phyloP scores from a whole-genome alignment of 768 basidiomycete species.

The Lactifluus volemus region DNA sequence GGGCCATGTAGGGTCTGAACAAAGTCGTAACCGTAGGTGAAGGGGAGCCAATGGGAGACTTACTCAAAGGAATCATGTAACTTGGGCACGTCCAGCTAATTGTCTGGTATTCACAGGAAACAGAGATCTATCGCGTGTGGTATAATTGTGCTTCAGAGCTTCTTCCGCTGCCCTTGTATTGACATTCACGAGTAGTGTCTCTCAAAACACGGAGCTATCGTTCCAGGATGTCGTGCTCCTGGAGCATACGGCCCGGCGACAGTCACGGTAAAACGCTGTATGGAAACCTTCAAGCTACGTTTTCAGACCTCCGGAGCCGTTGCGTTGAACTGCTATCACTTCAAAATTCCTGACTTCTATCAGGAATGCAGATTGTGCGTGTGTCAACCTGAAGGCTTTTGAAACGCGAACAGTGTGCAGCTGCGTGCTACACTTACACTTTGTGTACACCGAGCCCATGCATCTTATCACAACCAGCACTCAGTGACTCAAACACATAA shows the following conservation, averaged over 20 bases:
- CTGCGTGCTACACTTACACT: background rate
- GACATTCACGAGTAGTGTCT: background rate
- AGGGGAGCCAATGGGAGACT: background rate
- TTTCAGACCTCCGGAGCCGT: background rate
- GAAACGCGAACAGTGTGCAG: background rate
- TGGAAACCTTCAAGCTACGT: background rate
- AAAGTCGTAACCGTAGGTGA: slow-evolving; percentile 46
- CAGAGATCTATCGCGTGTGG: background rate
- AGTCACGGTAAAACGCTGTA: background rate
- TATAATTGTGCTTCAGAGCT: background rate
- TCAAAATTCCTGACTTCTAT: background rate
- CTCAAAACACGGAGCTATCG: background rate
- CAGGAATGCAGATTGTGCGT: background rate
- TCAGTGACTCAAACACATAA: no score
- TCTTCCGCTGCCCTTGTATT: background rate
- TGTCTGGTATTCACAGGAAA: background rate
- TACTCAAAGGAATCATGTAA: background rate
- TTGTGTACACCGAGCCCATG: no score
- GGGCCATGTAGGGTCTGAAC: slow-evolving; percentile 28
- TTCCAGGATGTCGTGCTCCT: background rate
- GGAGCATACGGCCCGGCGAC: background rate
- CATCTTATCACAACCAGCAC: no score
- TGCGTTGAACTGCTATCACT: background rate
- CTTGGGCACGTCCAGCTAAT: background rate
- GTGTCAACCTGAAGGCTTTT: background rate